Conservation (phyloP, 2,329 filamentous ascomycete species). For the Corynespora cassiicola region DNA sequence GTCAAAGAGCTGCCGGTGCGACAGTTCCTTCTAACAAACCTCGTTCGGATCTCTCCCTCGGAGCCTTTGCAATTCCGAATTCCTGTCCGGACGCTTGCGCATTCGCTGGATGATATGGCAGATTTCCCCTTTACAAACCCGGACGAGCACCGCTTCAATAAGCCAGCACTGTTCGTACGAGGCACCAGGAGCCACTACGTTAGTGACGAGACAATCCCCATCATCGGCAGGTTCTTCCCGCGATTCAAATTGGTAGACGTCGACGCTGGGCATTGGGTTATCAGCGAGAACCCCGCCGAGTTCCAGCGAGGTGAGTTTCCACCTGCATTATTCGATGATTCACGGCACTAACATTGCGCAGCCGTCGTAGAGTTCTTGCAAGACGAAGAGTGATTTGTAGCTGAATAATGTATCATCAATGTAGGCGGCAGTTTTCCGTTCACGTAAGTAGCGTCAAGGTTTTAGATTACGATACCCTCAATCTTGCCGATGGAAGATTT, state of each 20-base stretch:
- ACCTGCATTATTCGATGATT: neutral
- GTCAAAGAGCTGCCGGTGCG: slow-evolving; percentile 79
- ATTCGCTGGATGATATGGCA: slow-evolving; percentile 75
- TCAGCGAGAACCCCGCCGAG: slow-evolving; percentile 82
- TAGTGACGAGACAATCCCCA: slow-evolving; percentile 78
- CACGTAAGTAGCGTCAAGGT: too few species aligned
- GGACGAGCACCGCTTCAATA: slow-evolving; percentile 70
- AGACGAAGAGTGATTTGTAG: slow-evolving; percentile 59
- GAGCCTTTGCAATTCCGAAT: slow-evolving; percentile 76
- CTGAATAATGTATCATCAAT: too few species aligned
- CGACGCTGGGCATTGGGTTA: slow-evolving; percentile 85
- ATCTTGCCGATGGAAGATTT: too few species aligned
- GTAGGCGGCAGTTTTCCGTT: too few species aligned
- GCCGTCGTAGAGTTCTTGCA: slow-evolving; percentile 70
- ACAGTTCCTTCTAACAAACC: slow-evolving; percentile 90
- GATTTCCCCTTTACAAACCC: slow-evolving; percentile 88
- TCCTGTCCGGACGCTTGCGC: slow-evolving; percentile 74
- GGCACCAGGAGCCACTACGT: slow-evolving; percentile 81
- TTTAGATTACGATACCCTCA: too few species aligned
- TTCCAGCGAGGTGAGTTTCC: slow-evolving; percentile 73
- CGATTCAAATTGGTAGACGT: slow-evolving; percentile 75
- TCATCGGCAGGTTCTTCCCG: slow-evolving; percentile 83
- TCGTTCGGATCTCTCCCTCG: slow-evolving; percentile 63
- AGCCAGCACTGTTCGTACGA: slow-evolving; percentile 80
- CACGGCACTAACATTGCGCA: slow-evolving; percentile 35